Conservation (phyloP, 495 filamentous ascomycete genomes). For the Hypomontagnella submonticulosa region DNA sequence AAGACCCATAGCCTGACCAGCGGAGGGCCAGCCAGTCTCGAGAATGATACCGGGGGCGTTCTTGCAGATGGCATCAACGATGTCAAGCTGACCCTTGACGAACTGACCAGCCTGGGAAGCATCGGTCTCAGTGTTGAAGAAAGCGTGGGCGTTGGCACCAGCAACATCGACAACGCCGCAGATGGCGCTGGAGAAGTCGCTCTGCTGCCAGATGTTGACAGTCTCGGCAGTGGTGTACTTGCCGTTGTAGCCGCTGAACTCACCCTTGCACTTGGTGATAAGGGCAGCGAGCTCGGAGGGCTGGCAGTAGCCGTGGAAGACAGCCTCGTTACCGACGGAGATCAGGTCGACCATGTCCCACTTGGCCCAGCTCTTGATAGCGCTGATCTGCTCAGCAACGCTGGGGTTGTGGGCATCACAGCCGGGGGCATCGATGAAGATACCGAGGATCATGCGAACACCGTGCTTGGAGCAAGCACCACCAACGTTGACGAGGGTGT, state of each 20-base stretch:
- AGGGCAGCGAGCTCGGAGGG: slow-evolving; percentile 72
- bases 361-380: slow-evolving; percentile 76
- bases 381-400: slow-evolving; percentile 73
- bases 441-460: slow-evolving; percentile 82
- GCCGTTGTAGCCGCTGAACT: slow-evolving; percentile 77
- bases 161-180: slow-evolving; percentile 81
- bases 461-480: slow-evolving; percentile 67
- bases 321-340: slow-evolving; percentile 89
- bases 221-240: slow-evolving; percentile 88
- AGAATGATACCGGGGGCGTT: slow-evolving; percentile 76
- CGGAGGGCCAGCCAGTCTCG: slow-evolving; percentile 90
- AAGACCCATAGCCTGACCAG: slow-evolving; percentile 72
- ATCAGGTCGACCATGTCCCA: slow-evolving; percentile 82
- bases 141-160: slow-evolving; percentile 89
- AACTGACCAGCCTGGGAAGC: slow-evolving; percentile 78
- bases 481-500: slow-evolving; percentile 78
- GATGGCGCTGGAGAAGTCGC: slow-evolving; percentile 65
- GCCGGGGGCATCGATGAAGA: slow-evolving; percentile 78
- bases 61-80: slow-evolving; percentile 72
- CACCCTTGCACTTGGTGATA: slow-evolving; percentile 65
- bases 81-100: slow-evolving; percentile 70
- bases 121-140: slow-evolving; percentile 79
- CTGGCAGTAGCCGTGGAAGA: slow-evolving; percentile 74
- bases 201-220: slow-evolving; percentile 70
- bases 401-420: slow-evolving; percentile 60